A percentile compares a stretch with the other conserved stretches of the same genome.
Evolutionary conservation across 495 filamentous ascomycete species (phyloP).

Genomic region (Podospora pseudocomata): DNA sequence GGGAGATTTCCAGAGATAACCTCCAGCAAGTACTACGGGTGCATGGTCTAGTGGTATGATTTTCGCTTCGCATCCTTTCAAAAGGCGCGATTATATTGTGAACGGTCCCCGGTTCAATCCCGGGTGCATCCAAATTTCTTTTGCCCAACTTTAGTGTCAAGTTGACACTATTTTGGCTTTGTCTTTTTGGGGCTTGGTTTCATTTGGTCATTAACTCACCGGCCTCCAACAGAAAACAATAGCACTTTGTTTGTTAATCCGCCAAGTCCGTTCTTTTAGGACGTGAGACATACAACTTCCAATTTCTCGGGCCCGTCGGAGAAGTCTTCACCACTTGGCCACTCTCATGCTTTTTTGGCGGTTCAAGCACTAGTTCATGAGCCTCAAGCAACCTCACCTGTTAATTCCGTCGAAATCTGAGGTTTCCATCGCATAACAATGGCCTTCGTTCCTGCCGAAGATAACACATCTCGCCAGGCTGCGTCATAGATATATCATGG

Average conservation of each 20-base stretch:
- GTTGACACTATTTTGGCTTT: neutral
- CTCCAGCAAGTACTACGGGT: neutral
- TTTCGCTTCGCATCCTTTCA: conserved; percentile 19
- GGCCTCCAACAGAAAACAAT: neutral
- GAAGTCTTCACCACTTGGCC: neutral
- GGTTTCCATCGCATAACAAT: neutral
- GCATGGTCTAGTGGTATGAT: conserved; percentile 24
- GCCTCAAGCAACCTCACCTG: neutral
- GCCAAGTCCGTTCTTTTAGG: neutral
- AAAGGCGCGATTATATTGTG: conserved; percentile 13
- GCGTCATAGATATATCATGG: neutral
- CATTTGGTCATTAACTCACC: neutral
- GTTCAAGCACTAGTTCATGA: neutral
- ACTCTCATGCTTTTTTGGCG: neutral
- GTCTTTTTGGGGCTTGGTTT: neutral
- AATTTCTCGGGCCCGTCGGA: neutral
- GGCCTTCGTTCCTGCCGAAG: neutral
- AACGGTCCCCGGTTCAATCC: conserved; percentile 21
- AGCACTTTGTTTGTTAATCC: neutral
- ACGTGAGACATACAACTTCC: neutral
- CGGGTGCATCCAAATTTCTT: conserved; percentile 14
- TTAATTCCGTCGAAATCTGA: neutral
- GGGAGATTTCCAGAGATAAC: too few relatives aligned
- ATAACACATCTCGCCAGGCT: neutral
- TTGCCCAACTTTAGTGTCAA: conserved; percentile 3